A percentile compares a stretch with the other conserved stretches of the same genome.
phyloP scores from a whole-genome alignment of 2,329 filamentous ascomycete genomes.

The Sclerotinia spermophila region DNA sequence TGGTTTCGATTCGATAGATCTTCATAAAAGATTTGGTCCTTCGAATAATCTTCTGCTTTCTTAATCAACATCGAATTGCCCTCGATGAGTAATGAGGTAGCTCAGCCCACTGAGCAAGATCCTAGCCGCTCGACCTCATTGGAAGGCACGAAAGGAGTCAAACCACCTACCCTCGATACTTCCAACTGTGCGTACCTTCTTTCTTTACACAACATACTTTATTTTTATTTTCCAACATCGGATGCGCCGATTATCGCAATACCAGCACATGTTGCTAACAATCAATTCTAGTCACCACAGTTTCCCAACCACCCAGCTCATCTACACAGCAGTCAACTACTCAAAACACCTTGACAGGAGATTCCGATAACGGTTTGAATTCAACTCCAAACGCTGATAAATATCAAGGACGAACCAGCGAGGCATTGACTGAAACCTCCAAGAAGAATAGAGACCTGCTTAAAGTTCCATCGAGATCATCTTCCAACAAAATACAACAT shows the following conservation, averaged over 20 bases:
- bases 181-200: conserved; percentile 33
- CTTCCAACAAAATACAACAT: conserved; percentile 57
- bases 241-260: not conserved
- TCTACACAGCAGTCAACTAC: conserved; percentile 34
- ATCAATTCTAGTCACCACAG: conserved; percentile 29
- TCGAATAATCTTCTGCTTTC: conserved; percentile 18
- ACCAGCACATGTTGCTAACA: conserved; percentile 26
- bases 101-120: conserved; percentile 37
- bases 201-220: not conserved
- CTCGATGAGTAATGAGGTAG: conserved; percentile 40
- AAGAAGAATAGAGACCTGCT: conserved; percentile 50
- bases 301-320: conserved; percentile 33
- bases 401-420: conserved; percentile 26
- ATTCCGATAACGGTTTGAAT: conserved; percentile 32
- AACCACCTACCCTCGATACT: conserved; percentile 35
- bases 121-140: conserved; percentile 34
- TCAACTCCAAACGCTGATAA: conserved; percentile 32
- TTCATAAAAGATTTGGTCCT: conserved; percentile 12
- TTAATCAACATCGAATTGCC: conserved; percentile 30
- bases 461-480: conserved; percentile 59
- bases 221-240: conserved; percentile 8
- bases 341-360: conserved; percentile 34
- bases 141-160: conserved; percentile 33
- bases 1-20: conserved; percentile 15
- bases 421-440: conserved; percentile 30